Evolutionary conservation across 805 yeast genomes (phyloP), one percentile per base, ranked within the genome.

Genomic region (Pichia thaimueangensis): DNA sequence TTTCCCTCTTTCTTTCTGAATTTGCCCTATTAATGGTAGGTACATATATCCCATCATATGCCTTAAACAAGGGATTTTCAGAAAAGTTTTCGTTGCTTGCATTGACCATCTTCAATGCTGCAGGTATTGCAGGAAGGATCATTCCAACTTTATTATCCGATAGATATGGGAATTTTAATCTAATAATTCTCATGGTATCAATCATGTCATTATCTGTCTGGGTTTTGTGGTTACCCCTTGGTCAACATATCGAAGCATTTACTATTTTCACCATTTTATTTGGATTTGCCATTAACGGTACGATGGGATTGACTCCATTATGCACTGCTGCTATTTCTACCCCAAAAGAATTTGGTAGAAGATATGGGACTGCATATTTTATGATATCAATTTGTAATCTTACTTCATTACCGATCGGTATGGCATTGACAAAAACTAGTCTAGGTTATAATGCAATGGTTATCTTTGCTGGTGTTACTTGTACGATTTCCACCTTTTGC

Each of bases 281-380:
- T 53, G 88, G 88, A 0, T 74, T 80, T 51, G 69, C 73, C 44
- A 67, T 75, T 24, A 79, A 86, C 3, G 73, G 83, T 17, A 75
- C 82, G 5, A 63, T 84, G 32, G 71, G 85, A 1, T 54, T 83
- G 38, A 73, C 83, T 0, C 87, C 91, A 0, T 79, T 77, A 4
- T 82, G 89, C 47, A 70, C 81, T n/a, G 74, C 84, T 0, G 73
- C 74, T 35, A 76, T 84, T 23, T 74, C 81, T n/a, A 71, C 70
- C 12, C 78, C 81, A 0, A 67, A 70, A 45, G 76, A 80, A 43
- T 81, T 82, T 52, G 91, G 91, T 13, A 78, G 74, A 50, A 60
- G 82, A 23, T 84, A 79, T 52, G 89, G 91, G 0, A 73, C 87
- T 5, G 73, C 80, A 45, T 82, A 80, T 56, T 77, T 71, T 43